Conservation (phyloP, 78 protist genomes). For the Anaeramoeba flamelloides region DNA sequence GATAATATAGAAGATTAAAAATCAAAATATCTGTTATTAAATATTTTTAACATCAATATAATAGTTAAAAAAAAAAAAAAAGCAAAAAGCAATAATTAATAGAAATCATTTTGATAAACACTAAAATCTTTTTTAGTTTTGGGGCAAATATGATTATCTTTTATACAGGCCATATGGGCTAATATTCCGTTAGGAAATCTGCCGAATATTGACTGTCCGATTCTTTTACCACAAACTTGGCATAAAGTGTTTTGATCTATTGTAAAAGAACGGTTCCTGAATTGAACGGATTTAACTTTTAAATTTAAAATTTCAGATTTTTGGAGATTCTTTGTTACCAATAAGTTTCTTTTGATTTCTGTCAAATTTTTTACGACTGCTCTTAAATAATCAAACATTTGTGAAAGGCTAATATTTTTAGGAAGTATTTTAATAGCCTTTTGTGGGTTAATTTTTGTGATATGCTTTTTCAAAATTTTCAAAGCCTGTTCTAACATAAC, state of each 20-base stretch:
- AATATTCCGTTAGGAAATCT: not conserved
- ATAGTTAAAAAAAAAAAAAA: too few species aligned
- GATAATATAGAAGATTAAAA: too few species aligned
- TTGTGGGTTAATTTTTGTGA: not conserved
- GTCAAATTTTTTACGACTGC: not conserved
- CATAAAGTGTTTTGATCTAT: not conserved
- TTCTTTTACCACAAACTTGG: not conserved
- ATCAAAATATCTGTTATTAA: too few species aligned
- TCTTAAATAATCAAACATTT: not conserved
- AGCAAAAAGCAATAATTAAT: too few species aligned
- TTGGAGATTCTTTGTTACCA: not conserved
- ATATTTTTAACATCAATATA: too few species aligned
- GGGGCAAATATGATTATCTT: too few species aligned
- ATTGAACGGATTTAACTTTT: not conserved
- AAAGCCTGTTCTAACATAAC: not conserved
- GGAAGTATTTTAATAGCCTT: not conserved
- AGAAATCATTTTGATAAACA: too few species aligned
- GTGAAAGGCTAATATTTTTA: not conserved
- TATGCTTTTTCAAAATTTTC: not conserved
- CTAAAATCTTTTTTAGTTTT: too few species aligned
- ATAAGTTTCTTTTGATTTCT: not conserved
- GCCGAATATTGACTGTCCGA: not conserved
- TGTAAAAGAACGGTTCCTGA: not conserved
- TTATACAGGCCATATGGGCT: not conserved
- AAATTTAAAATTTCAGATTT: not conserved